Evolutionary conservation across 2,329 filamentous ascomycete genomes (phyloP), one percentile per base, ranked within the genome.

Genomic region (Macrophomina tecta): DNA sequence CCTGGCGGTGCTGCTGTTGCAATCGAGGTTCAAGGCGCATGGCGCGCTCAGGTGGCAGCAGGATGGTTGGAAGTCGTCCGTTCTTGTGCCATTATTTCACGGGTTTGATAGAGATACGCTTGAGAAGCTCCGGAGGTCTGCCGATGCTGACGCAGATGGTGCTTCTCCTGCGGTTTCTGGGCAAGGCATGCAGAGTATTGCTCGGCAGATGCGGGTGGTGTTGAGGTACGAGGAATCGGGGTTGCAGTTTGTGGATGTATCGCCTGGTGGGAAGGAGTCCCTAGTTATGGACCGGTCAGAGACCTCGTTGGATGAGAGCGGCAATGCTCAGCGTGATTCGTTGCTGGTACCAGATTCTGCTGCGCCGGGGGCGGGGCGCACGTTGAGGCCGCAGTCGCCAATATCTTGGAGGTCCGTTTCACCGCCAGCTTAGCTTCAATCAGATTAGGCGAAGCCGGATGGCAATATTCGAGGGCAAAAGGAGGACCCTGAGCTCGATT

Each of bases 401-500:
- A 18, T 60, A 5, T 60, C 55, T 46, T 18, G 28, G 23, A 60
- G 55, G 14, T 60, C 55, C 3, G 12, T 60, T 4, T 60, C 55
- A 5, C 18, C 53, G 16, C 42, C 42, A 16, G 16, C 16, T 5
- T 45, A 45, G 42, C 23, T 49, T 38, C 7, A 38, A 38, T 38
- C 36, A 38, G 23, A 23, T 23, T 23, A 23, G 23, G 23, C 23
- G 23, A 3, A 23, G 23, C 3, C 23, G 23, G 23, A 23, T 23
- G 23, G 23, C 23, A 23, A 23, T 23, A 23, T 23, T 23, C 23
- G 23, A 23, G 23, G 23, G 23, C 23, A 23, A 23, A 23, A 23
- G 23, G 23, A 2, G 23, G 23, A 23, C 2, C 23, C 23, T 23
- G 23, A 23, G 23, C 23, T 2, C 23, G 1, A 23, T 23, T 23